phyloP scores from a whole-genome alignment of 2,329 filamentous ascomycete species.

The Monosporascus ibericus region DNA sequence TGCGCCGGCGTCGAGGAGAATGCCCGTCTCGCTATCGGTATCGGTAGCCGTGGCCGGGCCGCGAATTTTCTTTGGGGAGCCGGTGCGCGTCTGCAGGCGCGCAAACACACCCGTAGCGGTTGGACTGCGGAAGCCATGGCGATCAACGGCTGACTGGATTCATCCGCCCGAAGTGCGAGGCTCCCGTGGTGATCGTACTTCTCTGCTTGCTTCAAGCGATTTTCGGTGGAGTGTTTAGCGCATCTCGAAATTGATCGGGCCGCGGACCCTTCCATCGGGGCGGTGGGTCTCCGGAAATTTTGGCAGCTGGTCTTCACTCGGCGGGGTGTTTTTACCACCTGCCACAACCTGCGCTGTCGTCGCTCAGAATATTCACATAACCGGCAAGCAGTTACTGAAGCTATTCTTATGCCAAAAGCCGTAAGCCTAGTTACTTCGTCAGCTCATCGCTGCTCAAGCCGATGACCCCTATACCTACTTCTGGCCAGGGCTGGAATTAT shows the following conservation, averaged over 20 bases:
- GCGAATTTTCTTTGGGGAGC: slow-evolving; percentile 9
- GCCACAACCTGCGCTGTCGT: too few relatives aligned
- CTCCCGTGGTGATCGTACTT: slow-evolving; percentile 5
- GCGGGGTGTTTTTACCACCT: too few relatives aligned
- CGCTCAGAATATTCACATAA: too few relatives aligned
- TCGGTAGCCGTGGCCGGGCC: slow-evolving; percentile 6
- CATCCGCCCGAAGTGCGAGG: slow-evolving; percentile 3
- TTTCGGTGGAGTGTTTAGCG: slow-evolving; percentile 1
- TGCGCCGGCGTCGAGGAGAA: slow-evolving; percentile 21
- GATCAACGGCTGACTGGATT: slow-evolving; percentile 12
- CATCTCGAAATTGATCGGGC: not conserved
- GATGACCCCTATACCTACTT: too few relatives aligned
- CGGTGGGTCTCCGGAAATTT: too few relatives aligned
- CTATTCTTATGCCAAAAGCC: too few relatives aligned
- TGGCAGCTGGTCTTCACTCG: too few relatives aligned
- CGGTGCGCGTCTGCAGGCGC: slow-evolving; percentile 24
- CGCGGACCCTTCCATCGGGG: not conserved
- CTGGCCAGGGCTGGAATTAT: too few relatives aligned
- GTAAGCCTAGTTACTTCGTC: too few relatives aligned
- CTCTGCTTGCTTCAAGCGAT: slow-evolving; percentile 3
- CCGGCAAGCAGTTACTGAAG: too few relatives aligned
- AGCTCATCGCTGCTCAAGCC: too few relatives aligned
- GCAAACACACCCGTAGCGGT: slow-evolving; percentile 33
- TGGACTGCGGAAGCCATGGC: slow-evolving; percentile 36
- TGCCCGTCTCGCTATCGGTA: slow-evolving; percentile 18